These are phyloP conservation scores for Nothophoma quercina DNA, from an alignment of 2,329 filamentous ascomycete species.

Conservation along the genomic window DNA sequence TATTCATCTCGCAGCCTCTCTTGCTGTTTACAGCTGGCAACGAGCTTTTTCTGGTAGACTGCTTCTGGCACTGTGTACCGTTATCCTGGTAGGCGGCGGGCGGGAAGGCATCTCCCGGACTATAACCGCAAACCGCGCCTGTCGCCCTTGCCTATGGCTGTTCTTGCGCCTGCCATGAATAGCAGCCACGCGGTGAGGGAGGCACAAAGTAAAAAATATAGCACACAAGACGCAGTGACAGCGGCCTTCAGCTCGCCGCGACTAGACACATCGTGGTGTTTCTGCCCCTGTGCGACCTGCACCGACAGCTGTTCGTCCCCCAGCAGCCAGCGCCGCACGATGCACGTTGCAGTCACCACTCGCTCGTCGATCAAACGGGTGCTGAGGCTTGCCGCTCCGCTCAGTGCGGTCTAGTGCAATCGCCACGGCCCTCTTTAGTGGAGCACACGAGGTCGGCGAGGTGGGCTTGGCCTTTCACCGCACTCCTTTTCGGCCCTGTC, in stretches of 20 bases:
- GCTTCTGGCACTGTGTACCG: slow-evolving; percentile 19
- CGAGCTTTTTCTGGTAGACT: not conserved
- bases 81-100: slow-evolving; percentile 28
- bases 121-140: slow-evolving; percentile 17
- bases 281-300: slow-evolving; percentile 9
- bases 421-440: slow-evolving; percentile 36
- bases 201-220: not conserved
- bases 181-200: slow-evolving; percentile 15
- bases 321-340: slow-evolving; percentile 35
- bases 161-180: slow-evolving; percentile 16
- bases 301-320: slow-evolving; percentile 17
- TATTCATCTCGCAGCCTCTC: not conserved
- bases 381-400: slow-evolving; percentile 44
- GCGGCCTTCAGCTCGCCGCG: slow-evolving; percentile 18
- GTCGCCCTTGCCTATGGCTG: slow-evolving; percentile 19
- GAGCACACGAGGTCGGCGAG: slow-evolving; percentile 48
- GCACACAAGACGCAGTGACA: slow-evolving; percentile 13
- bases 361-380: slow-evolving; percentile 50
- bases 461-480: slow-evolving; percentile 36
- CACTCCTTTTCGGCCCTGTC: slow-evolving; percentile 40
- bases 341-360: slow-evolving; percentile 42
- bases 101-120: slow-evolving; percentile 23
- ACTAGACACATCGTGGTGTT: slow-evolving; percentile 19
- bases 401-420: slow-evolving; percentile 35
- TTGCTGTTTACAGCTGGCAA: not conserved